A percentile compares a stretch with the other conserved stretches of the same genome.
These are phyloP conservation scores for Fraxinus sp. DNA, from an alignment of 305 asterid species.

Conservation along the genomic window DNA sequence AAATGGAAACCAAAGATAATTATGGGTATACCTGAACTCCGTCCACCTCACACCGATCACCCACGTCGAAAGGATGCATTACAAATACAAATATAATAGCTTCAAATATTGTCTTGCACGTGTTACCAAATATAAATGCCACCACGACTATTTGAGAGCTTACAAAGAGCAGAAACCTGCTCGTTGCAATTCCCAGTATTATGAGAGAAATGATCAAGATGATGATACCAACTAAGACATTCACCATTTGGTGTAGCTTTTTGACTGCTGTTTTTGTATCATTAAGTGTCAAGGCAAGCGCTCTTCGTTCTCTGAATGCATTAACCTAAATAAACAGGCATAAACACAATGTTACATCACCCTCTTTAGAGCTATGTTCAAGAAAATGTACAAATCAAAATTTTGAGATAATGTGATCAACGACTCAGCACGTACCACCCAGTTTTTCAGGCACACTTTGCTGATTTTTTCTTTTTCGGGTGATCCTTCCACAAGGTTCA, in stretches of 20 bases:
- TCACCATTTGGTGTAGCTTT: slow-evolving; percentile 72
- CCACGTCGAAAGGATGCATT: slow-evolving; percentile 82
- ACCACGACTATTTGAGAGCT: slow-evolving; percentile 92
- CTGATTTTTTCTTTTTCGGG: slow-evolving; percentile 59
- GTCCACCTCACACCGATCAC: slow-evolving; percentile 90
- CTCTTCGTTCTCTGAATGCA: slow-evolving; percentile 81
- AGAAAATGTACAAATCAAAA: background rate
- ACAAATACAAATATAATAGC: slow-evolving; percentile 71
- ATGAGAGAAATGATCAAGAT: slow-evolving; percentile 49
- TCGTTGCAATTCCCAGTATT: slow-evolving; percentile 60
- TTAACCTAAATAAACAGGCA: slow-evolving; percentile 49
- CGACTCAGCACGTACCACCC: slow-evolving; percentile 69
- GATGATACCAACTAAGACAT: slow-evolving; percentile 45
- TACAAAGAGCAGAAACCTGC: slow-evolving; percentile 69
- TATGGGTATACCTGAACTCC: slow-evolving; percentile 61
- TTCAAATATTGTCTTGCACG: slow-evolving; percentile 79
- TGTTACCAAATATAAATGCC: slow-evolving; percentile 86
- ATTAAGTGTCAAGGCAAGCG: slow-evolving; percentile 81
- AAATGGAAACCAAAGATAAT: background rate
- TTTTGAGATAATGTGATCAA: background rate
- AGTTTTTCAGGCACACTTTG: slow-evolving; percentile 67
- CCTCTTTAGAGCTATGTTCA: background rate
- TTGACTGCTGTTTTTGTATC: slow-evolving; percentile 94
- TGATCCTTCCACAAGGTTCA: slow-evolving; percentile 69
- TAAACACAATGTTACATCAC: background rate